A percentile compares a stretch with the other conserved stretches of the same genome.
These are phyloP conservation scores for Hippophae tibetana DNA, from an alignment of 306 rosid species.

Conservation along the genomic window DNA sequence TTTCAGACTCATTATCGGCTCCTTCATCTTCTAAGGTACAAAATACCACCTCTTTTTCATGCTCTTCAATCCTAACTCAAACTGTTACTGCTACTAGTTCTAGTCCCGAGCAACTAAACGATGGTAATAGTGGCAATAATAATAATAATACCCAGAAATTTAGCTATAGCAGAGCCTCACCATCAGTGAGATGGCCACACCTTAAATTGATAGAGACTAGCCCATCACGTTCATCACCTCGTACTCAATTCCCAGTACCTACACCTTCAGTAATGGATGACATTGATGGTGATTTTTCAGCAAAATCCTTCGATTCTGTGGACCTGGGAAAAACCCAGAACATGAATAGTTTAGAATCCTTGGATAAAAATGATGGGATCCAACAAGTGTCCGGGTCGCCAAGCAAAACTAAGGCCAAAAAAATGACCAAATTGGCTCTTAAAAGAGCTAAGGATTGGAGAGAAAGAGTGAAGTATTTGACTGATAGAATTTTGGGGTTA, in stretches of 20 bases:
- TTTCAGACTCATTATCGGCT: slow-evolving; percentile 12
- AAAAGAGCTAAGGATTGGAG: slow-evolving; percentile 81
- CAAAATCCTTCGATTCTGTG: slow-evolving; percentile 21
- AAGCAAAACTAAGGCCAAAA: slow-evolving; percentile 50
- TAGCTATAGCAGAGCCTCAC: slow-evolving; percentile 77
- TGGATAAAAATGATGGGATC: slow-evolving; percentile 31
- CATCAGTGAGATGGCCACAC: slow-evolving; percentile 77
- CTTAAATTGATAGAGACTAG: slow-evolving; percentile 43
- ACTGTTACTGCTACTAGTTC: background rate
- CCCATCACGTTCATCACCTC: slow-evolving; percentile 23
- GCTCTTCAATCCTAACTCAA: slow-evolving; percentile 24
- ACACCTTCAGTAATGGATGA: slow-evolving; percentile 18
- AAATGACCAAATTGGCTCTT: slow-evolving; percentile 71
- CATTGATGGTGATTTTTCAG: slow-evolving; percentile 17
- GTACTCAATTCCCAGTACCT: slow-evolving; percentile 26
- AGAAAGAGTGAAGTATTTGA: slow-evolving; percentile 65
- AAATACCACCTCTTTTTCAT: slow-evolving; percentile 16
- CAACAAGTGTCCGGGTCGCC: slow-evolving; percentile 41
- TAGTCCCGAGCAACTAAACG: slow-evolving; percentile 13
- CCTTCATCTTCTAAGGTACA: slow-evolving; percentile 25
- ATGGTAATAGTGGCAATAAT: background rate
- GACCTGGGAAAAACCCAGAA: slow-evolving; percentile 19
- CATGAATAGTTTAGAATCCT: slow-evolving; percentile 9
- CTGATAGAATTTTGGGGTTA: slow-evolving; percentile 60
- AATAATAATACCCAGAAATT: slow-evolving; percentile 26